Base-by-base conservation (phyloP, 2,329 filamentous ascomycete genomes). In the Colletotrichum sp. region DNA sequence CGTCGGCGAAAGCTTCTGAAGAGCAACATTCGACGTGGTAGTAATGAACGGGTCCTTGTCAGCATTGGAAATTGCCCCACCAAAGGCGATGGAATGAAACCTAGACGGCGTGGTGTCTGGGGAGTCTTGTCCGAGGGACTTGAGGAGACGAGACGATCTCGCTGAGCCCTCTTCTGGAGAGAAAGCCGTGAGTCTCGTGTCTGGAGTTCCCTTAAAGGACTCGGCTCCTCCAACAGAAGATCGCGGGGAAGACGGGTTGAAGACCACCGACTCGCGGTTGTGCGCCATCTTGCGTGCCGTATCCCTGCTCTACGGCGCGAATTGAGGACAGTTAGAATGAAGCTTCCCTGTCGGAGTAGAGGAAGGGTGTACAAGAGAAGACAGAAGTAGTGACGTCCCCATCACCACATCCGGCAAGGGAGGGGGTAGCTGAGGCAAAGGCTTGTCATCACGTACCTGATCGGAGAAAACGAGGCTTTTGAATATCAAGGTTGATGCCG, bases 201-300 rank as follows among this genome's bases (percentile, higher is more conserved):
- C 92, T 0, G 93, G 93, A 8, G 93, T 94, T 18, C 89, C 90
- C 79, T 91, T 89, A 80, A 88, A 89, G 13, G 92, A 93, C 68
- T 91, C 90, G 36, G 87, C 87, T 24, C 85, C 87, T 62, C 88
- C 89, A 69, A 81, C 86, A 3, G 89, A 90, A 1, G 90, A 91
- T 73, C 85, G 87, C 60, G 90, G 89, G 5, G 90, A 91, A 36
- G 87, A 82, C 8, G 86, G 85, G 79, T 87, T 86, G 79, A 86
- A 87, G 26, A 66, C 59, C 9, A 8, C 55, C 15, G 30, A 30
- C 18, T 77, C 60, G 9, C 62, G 52, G n/a, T 6, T 30, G 57
- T 71, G 62, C 24, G 75, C 60, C 67, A 76, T 76, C 4, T 21
- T 55, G 59, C 26, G 26, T 39, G 15, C 18, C 30, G 30, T 16